Evolutionary conservation across 495 filamentous ascomycete genomes (phyloP).

Genomic region (Ramalina peruviana): DNA sequence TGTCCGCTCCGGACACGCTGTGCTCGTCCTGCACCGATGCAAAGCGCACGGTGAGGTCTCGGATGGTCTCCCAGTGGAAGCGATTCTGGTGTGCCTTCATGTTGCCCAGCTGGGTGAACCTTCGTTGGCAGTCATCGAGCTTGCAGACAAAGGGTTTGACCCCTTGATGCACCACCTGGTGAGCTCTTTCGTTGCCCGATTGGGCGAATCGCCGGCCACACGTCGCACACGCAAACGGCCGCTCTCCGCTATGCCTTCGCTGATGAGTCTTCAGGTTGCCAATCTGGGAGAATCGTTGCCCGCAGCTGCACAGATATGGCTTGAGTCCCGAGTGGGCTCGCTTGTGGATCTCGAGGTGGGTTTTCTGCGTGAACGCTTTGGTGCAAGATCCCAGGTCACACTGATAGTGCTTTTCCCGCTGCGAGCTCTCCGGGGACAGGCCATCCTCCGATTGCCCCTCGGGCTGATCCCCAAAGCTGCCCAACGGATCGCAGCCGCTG

Average conservation of each 20-base stretch:
- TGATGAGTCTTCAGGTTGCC: slow-evolving; percentile 88
- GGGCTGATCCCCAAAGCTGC: slow-evolving; percentile 17
- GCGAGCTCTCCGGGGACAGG: neutral
- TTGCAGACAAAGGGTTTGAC: slow-evolving; percentile 69
- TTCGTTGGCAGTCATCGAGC: slow-evolving; percentile 69
- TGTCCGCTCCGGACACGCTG: slow-evolving; percentile 51
- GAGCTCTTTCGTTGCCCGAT: slow-evolving; percentile 74
- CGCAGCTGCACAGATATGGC: slow-evolving; percentile 73
- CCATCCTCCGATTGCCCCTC: neutral
- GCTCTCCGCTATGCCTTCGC: slow-evolving; percentile 74
- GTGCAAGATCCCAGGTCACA: slow-evolving; percentile 64
- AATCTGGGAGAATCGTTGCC: slow-evolving; percentile 71
- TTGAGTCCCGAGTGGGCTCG: slow-evolving; percentile 83
- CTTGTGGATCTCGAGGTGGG: slow-evolving; percentile 82
- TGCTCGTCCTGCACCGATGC: slow-evolving; percentile 46
- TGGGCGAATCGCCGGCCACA: slow-evolving; percentile 78
- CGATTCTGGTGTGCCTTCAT: slow-evolving; percentile 94
- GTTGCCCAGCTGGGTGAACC: slow-evolving; percentile 81
- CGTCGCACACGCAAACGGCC: slow-evolving; percentile 68
- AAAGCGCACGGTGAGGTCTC: slow-evolving; percentile 61
- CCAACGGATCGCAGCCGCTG: slow-evolving; percentile 14
- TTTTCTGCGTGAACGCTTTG: slow-evolving; percentile 84
- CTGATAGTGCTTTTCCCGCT: slow-evolving; percentile 45
- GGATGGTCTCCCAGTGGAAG: slow-evolving; percentile 64
- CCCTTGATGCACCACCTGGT: slow-evolving; percentile 66